Evolutionary conservation across 345 rosid genomes (phyloP), one percentile per base, ranked within the genome.

Genomic region (Citrus glauca): DNA sequence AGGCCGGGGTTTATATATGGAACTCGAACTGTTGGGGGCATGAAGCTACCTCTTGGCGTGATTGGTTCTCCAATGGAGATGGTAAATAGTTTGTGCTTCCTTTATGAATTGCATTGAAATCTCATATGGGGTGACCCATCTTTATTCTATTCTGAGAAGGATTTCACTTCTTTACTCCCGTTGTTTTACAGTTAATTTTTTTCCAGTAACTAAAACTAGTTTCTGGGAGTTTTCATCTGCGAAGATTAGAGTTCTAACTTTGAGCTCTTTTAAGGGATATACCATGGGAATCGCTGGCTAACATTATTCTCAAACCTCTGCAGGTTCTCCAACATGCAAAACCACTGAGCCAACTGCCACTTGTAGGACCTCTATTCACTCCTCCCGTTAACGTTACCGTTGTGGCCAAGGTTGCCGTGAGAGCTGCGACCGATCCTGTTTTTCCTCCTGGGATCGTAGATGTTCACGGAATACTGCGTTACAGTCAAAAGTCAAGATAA

Each of bases 1-100:
- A 90, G 98, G 81, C 99, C 99, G 28, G 99, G 99, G 73, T 96
- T 94, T 80, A 96, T 96, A 62, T 83, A 94, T 61, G 99, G 99
- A 77, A 92, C 97, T 73, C 98, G 98, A 30, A 84, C 70, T 30
- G 93, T 96, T 80, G 93, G 98, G 61, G 89, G 87, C 78, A 14
- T 91, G 89, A 94, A 91, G 83, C 50, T 96, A 72, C 98, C 98
- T 63, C 90, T 96, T 27, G 92, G 97, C 42, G 83, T 91, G 6
- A 77, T 96, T 81, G 99, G 98, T 64, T 92, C 90, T 40, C 99
- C 98, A 11, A 16, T 96, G 90, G 98, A 94, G 86, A 91, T 87
- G 98, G 99, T 94, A 90, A 80, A 53, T 61, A 10, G 57, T 71
- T 62, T 2, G 6, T 76, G 71, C 71, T 57, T 76, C 72, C 60